phyloP scores from a whole-genome alignment of 306 rosid genomes.

The Lablab purpureus region DNA sequence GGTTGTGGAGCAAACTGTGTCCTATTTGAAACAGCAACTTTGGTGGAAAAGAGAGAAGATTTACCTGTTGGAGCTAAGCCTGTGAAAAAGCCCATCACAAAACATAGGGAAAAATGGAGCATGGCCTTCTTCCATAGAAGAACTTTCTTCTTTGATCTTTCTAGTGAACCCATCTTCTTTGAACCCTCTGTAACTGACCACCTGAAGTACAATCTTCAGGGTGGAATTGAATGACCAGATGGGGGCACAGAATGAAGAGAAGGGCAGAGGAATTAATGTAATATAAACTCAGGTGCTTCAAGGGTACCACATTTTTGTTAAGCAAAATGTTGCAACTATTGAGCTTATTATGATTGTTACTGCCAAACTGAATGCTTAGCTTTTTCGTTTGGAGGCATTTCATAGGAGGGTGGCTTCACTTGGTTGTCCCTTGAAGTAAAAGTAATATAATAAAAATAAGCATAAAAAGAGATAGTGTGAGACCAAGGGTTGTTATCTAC shows the following conservation, averaged over 20 bases:
- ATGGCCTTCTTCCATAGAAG: conserved; percentile 89
- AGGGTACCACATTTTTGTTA: conserved; percentile 38
- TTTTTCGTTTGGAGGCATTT: conserved; percentile 45
- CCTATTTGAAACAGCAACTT: conserved; percentile 42
- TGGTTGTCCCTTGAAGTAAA: conserved; percentile 87
- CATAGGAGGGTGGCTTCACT: conserved; percentile 55
- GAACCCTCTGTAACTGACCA: conserved; percentile 27
- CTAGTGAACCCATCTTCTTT: conserved; percentile 70
- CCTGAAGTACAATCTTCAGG: conserved; percentile 32
- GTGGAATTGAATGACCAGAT: conserved; percentile 37
- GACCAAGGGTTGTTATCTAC: conserved; percentile 57
- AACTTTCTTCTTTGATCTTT: conserved; percentile 80
- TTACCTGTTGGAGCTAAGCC: conserved; percentile 91
- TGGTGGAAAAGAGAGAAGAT: conserved; percentile 50
- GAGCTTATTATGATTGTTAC: conserved; percentile 54
- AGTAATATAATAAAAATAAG: conserved; percentile 52
- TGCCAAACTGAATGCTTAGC: conserved; percentile 55
- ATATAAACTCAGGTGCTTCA: conserved; percentile 45
- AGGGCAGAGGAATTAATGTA: conserved; percentile 24
- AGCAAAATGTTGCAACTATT: conserved; percentile 38
- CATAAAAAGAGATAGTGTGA: conserved; percentile 26
- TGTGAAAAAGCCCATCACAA: conserved; percentile 88
- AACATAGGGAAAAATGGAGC: conserved; percentile 83
- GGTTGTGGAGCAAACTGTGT: conserved; percentile 57
- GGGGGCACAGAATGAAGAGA: conserved; percentile 41